phyloP scores from a whole-genome alignment of 2,329 filamentous ascomycete species.

The Xylariomycetidae sp. region DNA sequence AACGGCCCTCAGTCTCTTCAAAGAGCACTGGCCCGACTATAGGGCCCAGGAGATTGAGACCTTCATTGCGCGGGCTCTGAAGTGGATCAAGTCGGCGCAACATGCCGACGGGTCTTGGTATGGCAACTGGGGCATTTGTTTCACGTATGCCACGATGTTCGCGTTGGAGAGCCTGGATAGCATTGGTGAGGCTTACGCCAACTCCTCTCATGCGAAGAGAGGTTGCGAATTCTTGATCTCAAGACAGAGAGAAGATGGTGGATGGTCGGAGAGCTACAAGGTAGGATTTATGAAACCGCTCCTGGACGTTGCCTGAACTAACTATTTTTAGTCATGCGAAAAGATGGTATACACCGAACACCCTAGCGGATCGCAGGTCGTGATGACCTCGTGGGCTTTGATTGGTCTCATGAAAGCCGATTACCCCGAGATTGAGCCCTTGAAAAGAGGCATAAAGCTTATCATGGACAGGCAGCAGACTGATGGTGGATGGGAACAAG shows the following conservation, averaged over 20 bases:
- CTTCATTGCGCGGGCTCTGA: constrained; percentile 69
- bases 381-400: constrained; percentile 89
- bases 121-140: constrained; percentile 96
- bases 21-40: constrained; percentile 76
- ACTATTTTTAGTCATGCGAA: constrained; percentile 61
- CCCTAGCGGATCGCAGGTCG: constrained; percentile 72
- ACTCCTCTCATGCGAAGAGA: constrained; percentile 62
- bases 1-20: constrained; percentile 79
- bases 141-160: constrained; percentile 96
- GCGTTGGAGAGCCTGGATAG: constrained; percentile 80
- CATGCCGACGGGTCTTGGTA: constrained; percentile 89
- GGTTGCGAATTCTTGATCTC: constrained; percentile 84
- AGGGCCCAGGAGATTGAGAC: constrained; percentile 66
- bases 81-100: constrained; percentile 80
- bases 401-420: constrained; percentile 78
- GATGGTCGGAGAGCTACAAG: constrained; percentile 94
- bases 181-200: constrained; percentile 76
- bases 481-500: constrained; percentile 93
- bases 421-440: constrained; percentile 68
- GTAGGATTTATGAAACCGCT: constrained; percentile 31
- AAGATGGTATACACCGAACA: constrained; percentile 72
- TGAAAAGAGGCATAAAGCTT: constrained; percentile 71
- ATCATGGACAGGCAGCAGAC: constrained; percentile 79
- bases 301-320: neutral
- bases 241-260: constrained; percentile 82